phyloP scores from a whole-genome alignment of 352 stramenopile genomes.

The Phytophthora pinifolia region DNA sequence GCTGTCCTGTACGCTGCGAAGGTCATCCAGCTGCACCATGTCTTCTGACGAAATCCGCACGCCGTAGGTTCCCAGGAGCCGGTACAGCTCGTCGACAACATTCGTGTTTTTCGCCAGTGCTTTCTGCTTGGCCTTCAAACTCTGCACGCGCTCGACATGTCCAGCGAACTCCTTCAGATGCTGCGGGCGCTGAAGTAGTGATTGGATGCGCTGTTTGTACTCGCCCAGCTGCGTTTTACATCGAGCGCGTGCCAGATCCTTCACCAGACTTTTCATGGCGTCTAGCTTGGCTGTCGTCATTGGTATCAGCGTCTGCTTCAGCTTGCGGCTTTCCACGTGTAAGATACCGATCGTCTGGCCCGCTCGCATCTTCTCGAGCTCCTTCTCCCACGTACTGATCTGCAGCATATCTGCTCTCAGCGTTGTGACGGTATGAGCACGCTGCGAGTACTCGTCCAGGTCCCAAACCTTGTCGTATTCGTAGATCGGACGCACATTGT shows the following conservation, averaged over 20 bases:
- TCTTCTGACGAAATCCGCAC: constrained; percentile 92
- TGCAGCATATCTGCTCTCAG: constrained; percentile 90
- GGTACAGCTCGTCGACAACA: constrained; percentile 93
- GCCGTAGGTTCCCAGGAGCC: constrained; percentile 88
- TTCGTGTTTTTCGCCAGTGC: constrained; percentile 84
- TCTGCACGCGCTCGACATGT: constrained; percentile 82
- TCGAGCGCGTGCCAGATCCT: constrained; percentile 86
- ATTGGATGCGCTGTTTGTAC: constrained; percentile 90
- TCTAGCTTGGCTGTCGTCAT: constrained; percentile 92
- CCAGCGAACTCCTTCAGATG: constrained; percentile 93
- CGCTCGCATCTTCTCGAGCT: constrained; percentile 93
- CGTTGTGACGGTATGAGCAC: constrained; percentile 81
- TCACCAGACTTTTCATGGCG: constrained; percentile 91
- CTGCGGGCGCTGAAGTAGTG: constrained; percentile 78
- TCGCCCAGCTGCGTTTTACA: constrained; percentile 88
- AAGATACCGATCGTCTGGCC: constrained; percentile 92
- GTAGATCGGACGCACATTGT: constrained; percentile 91
- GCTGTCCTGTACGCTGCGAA: constrained; percentile 82
- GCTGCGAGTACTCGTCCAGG: constrained; percentile 85
- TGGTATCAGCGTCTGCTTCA: constrained; percentile 92
- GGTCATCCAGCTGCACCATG: constrained; percentile 92
- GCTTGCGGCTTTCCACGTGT: constrained; percentile 92
- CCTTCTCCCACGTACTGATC: constrained; percentile 92
- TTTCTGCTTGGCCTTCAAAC: constrained; percentile 77
- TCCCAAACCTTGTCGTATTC: constrained; percentile 92